Evolutionary conservation across 352 stramenopile genomes (phyloP).

Genomic region (Phytophthora capsici): DNA sequence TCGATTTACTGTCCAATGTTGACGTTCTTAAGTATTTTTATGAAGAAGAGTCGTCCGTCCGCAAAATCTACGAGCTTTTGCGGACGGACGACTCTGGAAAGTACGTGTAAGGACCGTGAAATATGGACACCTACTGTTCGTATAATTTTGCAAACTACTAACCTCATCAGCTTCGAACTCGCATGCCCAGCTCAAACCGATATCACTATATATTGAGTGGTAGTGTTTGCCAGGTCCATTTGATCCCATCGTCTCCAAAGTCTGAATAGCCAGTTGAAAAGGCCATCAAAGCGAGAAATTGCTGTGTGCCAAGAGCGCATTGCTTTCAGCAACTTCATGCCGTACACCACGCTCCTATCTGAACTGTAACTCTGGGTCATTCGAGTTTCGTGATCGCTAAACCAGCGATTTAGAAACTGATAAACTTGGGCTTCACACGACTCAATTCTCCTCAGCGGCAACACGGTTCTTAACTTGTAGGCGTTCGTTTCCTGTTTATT

Average conservation of each 20-base stretch:
- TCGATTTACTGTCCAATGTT: slow-evolving; percentile 5
- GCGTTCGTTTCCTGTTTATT: neutral
- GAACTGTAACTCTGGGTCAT: neutral
- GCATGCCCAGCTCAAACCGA: too few relatives aligned
- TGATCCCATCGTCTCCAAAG: too few relatives aligned
- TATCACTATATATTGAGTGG: too few relatives aligned
- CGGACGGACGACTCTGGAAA: too few relatives aligned
- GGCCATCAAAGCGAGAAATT: neutral
- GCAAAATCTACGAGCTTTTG: too few relatives aligned
- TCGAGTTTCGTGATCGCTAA: slow-evolving; percentile 6
- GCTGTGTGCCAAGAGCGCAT: too few relatives aligned
- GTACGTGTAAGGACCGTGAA: too few relatives aligned
- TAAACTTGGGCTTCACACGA: neutral
- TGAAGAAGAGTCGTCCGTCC: slow-evolving; percentile 5
- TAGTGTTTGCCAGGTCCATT: too few relatives aligned
- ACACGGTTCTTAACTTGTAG: neutral
- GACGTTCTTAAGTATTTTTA: too few relatives aligned
- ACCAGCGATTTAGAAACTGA: slow-evolving; percentile 11
- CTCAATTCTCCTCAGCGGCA: neutral
- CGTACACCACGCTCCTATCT: neutral
- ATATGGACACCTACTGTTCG: too few relatives aligned
- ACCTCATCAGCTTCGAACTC: slow-evolving; percentile 8
- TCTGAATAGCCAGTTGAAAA: neutral
- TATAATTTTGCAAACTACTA: too few relatives aligned
- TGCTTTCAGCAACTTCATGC: neutral